Evolutionary conservation across 495 filamentous ascomycete species (phyloP).

Genomic region (Trichodelitschia bisporula): DNA sequence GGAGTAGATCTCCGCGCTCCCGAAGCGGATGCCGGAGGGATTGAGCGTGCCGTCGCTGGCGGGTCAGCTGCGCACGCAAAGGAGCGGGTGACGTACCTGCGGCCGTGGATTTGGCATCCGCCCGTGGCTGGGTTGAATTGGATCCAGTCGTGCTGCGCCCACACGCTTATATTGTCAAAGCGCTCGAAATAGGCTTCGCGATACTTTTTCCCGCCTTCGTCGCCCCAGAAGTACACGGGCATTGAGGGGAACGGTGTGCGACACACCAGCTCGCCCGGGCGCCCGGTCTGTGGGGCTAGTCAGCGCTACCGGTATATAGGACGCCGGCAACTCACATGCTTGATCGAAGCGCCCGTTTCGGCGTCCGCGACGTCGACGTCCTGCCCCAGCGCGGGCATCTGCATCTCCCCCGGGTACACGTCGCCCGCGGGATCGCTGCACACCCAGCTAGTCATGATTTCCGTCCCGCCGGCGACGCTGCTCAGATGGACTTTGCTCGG

Average conservation of each 20-base stretch:
- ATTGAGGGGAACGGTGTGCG: conserved; percentile 36
- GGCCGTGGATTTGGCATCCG: neutral
- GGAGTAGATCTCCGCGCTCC: conserved; percentile 56
- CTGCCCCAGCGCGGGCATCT: conserved; percentile 39
- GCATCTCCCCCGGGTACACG: conserved; percentile 10
- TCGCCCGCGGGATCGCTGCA: neutral
- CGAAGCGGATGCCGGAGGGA: conserved; percentile 67
- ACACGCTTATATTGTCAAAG: conserved; percentile 19
- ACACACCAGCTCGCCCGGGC: conserved; percentile 49
- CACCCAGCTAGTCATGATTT: conserved; percentile 26
- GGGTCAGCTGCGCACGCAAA: no score
- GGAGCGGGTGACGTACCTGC: neutral
- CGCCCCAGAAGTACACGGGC: conserved; percentile 48
- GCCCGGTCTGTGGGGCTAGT: neutral
- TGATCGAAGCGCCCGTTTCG: conserved; percentile 25
- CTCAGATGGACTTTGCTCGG: conserved; percentile 32
- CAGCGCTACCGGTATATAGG: no score
- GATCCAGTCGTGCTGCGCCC: neutral
- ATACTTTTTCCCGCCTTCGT: conserved; percentile 29
- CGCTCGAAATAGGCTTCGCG: conserved; percentile 46
- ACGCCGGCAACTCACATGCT: no score
- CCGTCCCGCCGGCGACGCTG: conserved; percentile 59
- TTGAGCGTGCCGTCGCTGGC: conserved; percentile 81
- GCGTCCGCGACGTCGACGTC: conserved; percentile 25
- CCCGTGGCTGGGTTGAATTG: neutral